phyloP scores from a whole-genome alignment of 108 stramenopile species.

The Stephanodiscus triporus region DNA sequence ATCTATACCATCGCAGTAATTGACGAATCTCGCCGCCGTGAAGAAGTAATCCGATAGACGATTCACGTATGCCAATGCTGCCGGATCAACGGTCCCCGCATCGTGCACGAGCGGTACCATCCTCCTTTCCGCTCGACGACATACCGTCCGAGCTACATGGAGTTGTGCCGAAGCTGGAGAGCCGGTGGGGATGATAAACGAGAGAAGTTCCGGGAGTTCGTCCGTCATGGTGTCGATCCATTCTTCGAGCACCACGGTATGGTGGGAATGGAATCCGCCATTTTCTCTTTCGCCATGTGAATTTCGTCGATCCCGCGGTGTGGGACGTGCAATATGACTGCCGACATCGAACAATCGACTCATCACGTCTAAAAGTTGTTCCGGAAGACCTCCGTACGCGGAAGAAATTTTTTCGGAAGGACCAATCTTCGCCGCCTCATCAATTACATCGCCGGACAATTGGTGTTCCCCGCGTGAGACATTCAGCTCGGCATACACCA shows the following conservation, averaged over 20 bases:
- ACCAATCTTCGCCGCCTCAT: slow-evolving; percentile 17
- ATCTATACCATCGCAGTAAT: slow-evolving; percentile 62
- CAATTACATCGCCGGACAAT: not conserved
- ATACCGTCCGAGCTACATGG: slow-evolving; percentile 84
- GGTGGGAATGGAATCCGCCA: slow-evolving; percentile 61
- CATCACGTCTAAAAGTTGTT: slow-evolving; percentile 76
- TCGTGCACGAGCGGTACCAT: slow-evolving; percentile 57
- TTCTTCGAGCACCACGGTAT: slow-evolving; percentile 70
- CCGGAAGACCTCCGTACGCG: slow-evolving; percentile 59
- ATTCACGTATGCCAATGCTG: slow-evolving; percentile 76
- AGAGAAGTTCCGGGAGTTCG: slow-evolving; percentile 75
- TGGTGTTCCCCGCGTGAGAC: not conserved
- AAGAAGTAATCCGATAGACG: slow-evolving; percentile 87
- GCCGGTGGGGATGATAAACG: slow-evolving; percentile 85
- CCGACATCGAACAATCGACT: slow-evolving; percentile 86
- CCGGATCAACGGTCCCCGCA: slow-evolving; percentile 63
- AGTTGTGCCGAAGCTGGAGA: slow-evolving; percentile 60
- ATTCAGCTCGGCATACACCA: slow-evolving; percentile 65
- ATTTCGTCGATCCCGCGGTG: not conserved
- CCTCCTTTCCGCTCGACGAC: slow-evolving; percentile 84
- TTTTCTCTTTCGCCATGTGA: not conserved
- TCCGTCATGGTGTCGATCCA: slow-evolving; percentile 86
- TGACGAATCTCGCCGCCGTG: slow-evolving; percentile 77
- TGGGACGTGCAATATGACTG: slow-evolving; percentile 77
- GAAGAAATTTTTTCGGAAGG: not conserved